Base-by-base conservation (phyloP, 140 eudicot species). In the Bidens hawaiensis region DNA sequence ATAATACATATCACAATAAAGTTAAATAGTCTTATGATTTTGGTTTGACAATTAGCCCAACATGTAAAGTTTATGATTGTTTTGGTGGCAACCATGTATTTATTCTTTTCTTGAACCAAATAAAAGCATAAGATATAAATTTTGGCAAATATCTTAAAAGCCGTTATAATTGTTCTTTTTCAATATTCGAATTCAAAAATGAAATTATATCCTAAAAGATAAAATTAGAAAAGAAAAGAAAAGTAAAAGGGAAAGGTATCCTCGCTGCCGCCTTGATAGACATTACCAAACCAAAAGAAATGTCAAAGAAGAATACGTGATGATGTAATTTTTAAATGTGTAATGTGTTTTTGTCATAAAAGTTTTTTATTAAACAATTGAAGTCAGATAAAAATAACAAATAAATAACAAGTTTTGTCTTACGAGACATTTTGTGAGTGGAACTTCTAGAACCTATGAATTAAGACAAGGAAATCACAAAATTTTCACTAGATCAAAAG, bases 241-340 rank as follows among this genome's bases (percentile, higher is more conserved):
- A 63, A n/a, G n/a, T n/a, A n/a, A n/a, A 55, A n/a, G 33, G 45
- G 40, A 45, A 55, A 65, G 67, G 72, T 55, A 65, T 64, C 54
- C 3, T 27, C 4, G 72, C 24, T 64, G 60, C 42, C 67, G 41
- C n/a, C n/a, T n/a, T 64, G 60, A 54, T 64, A 14, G 53, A 72
- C 72, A 16, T 54, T 23, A 73, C 67, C 67, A 55, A 72, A 64
- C 67, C 72, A 64, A 73, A 64, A 64, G 47, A 48, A 59, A 49
- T 70, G 56, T 70, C 69, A 70, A 60, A 70, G 17, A 30, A 31
- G 51, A 53, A 43, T 54, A 64, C 16, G 23, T 22, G 50, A 33
- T 55, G 31, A 49, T 60, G 49, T 54, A 4, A 26, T 14, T 4
- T 41, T 40, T 9, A 34, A 15, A 57, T 9, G 18, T 51, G 27